phyloP scores from a whole-genome alignment of 257 asterid species.

The Ilex asprella region DNA sequence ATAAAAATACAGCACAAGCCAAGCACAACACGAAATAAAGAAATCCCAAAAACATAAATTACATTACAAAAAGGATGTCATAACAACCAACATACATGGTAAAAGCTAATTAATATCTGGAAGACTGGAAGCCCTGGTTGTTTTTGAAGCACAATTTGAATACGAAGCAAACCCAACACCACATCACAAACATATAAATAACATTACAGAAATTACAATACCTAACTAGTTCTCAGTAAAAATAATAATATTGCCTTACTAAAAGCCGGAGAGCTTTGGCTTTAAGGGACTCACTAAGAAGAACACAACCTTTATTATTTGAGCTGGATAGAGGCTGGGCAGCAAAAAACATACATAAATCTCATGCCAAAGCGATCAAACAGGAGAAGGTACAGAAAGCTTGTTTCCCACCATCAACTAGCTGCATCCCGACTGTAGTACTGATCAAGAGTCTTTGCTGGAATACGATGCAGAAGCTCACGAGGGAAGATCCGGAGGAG shows the following conservation, averaged over 20 bases:
- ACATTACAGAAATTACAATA: conserved; percentile 27
- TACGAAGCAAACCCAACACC: no score
- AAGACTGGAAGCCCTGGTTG: no score
- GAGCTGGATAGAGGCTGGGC: conserved; percentile 15
- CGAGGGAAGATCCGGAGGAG: conserved; percentile 96
- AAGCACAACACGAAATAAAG: no score
- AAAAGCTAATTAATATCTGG: no score
- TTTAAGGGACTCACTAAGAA: conserved; percentile 25
- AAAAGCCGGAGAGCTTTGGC: conserved; percentile 30
- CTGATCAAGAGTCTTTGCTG: conserved; percentile 92
- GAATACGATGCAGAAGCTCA: conserved; percentile 96
- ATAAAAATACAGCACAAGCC: no score
- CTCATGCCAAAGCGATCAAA: conserved; percentile 26
- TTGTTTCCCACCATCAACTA: conserved; percentile 27
- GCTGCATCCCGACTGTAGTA: conserved; percentile 88
- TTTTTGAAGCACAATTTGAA: no score
- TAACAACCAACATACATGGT: no score
- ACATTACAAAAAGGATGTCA: no score
- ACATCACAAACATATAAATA: conserved; percentile 4
- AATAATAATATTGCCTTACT: conserved; percentile 26
- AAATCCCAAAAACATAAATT: no score
- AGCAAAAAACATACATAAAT: neutral
- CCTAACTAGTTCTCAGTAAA: conserved; percentile 32
- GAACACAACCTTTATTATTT: conserved; percentile 43
- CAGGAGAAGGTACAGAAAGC: conserved; percentile 21